Percentiles rank a stretch among this genome's conserved stretches.
These are phyloP conservation scores for Remersonia thermophila DNA, from an alignment of 2,329 filamentous ascomycete genomes.

Conservation along the genomic window DNA sequence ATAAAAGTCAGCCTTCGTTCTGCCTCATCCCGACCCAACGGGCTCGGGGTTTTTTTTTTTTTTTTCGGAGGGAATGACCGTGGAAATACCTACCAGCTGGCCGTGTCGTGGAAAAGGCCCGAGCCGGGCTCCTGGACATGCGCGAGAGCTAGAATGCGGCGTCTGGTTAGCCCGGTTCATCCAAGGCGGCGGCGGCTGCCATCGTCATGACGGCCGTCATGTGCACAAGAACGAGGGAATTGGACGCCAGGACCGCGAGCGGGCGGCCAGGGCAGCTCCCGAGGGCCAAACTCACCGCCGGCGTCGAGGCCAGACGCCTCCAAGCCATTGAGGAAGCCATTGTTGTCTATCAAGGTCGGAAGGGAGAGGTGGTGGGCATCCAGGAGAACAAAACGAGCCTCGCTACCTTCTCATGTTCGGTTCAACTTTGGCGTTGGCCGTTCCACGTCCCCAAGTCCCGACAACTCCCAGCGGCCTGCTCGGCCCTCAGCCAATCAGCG, in stretches of 20 bases:
- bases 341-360: slow-evolving; percentile 19
- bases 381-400: slow-evolving; percentile 6
- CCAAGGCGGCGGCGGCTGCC: no score
- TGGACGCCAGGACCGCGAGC: no score
- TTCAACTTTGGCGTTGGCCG: slow-evolving; percentile 8
- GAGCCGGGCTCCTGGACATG: slow-evolving; percentile 46
- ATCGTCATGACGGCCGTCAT: no score
- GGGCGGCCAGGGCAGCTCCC: no score
- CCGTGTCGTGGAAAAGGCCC: slow-evolving; percentile 79
- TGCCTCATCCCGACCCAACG: neutral
- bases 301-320: slow-evolving; percentile 45
- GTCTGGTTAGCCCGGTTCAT: no score
- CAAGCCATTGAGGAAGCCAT: slow-evolving; percentile 55
- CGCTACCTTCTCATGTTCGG: neutral
- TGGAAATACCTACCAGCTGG: slow-evolving; percentile 50
- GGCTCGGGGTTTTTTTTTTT: no score
- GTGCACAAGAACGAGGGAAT: slow-evolving; percentile 2
- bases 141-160: slow-evolving; percentile 43
- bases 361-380: slow-evolving; percentile 18
- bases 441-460: slow-evolving; percentile 10
- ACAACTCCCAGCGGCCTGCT: slow-evolving; percentile 7
- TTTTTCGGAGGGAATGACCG: neutral
- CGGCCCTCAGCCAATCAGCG: slow-evolving; percentile 17
- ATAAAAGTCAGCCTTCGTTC: slow-evolving; percentile 4
- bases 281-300: slow-evolving; percentile 45